Percentiles rank a stretch among this genome's conserved stretches.
Evolutionary conservation across 805 yeast genomes (phyloP).

Genomic region (Wickerhamomyces pijperi): DNA sequence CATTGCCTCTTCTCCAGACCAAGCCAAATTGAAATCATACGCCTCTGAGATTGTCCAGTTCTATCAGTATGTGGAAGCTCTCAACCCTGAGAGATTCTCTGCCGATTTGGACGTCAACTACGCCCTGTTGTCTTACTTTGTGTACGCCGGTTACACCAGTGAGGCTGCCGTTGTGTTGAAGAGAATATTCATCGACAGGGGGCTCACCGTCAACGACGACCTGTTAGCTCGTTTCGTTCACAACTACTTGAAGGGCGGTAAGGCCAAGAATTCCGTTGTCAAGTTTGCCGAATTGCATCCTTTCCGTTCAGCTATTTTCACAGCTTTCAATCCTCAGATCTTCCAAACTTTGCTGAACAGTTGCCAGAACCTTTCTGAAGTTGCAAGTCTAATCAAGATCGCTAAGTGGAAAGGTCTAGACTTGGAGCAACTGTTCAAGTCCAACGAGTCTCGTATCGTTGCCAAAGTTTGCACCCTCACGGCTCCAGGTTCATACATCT

Average conservation of each 20-base stretch:
- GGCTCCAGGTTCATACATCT: not conserved
- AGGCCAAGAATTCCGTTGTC: not conserved
- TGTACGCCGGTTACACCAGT: not conserved
- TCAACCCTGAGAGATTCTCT: not conserved
- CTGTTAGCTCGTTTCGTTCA: not conserved
- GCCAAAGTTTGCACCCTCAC: not conserved
- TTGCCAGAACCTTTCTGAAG: not conserved
- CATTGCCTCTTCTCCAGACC: not conserved
- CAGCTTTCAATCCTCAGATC: not conserved
- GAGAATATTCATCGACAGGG: too few species aligned
- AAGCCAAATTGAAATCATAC: not conserved
- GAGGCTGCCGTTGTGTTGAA: not conserved
- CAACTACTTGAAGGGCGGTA: too few species aligned
- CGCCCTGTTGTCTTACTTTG: not conserved
- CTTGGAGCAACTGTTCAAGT: not conserved
- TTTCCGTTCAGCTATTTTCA: not conserved
- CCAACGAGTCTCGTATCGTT: not conserved
- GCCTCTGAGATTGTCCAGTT: not conserved
- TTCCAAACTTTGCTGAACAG: not conserved
- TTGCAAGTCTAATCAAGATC: not conserved
- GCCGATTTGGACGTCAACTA: not conserved
- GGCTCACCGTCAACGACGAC: not conserved
- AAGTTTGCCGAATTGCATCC: not conserved
- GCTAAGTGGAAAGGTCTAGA: not conserved
- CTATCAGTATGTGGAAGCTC: too few species aligned